Conservation (phyloP, 2,329 filamentous ascomycete genomes). For the Epichloe hybrida region DNA sequence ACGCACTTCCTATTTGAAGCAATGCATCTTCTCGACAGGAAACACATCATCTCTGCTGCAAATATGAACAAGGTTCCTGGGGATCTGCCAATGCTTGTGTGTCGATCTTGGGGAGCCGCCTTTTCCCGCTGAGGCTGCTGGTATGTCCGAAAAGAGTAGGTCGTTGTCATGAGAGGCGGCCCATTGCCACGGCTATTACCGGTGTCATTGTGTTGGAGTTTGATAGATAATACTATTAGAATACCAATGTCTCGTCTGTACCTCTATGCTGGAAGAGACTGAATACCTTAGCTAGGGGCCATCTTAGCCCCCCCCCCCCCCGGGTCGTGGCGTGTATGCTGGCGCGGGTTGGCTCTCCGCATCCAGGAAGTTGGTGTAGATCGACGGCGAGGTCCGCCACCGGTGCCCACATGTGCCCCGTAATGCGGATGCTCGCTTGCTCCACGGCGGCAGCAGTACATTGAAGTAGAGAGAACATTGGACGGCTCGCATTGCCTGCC, state of each 20-base stretch:
- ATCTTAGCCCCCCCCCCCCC: background rate
- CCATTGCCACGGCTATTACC: constrained; percentile 7
- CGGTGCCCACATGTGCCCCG: too few relatives aligned
- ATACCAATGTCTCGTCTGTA: background rate
- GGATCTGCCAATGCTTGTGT: background rate
- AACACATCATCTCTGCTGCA: background rate
- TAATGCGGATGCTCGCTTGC: too few relatives aligned
- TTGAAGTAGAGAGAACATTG: background rate
- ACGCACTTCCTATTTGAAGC: background rate
- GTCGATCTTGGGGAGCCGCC: background rate
- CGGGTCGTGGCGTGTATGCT: background rate
- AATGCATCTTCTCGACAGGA: background rate
- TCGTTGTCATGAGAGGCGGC: constrained; percentile 5
- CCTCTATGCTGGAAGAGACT: background rate
- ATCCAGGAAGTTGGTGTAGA: background rate
- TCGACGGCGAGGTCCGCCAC: background rate
- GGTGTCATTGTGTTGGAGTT: background rate
- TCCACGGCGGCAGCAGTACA: background rate
- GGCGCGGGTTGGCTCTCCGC: background rate
- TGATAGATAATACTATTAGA: background rate
- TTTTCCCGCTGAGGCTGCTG: background rate
- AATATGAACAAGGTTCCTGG: background rate
- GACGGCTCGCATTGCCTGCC: background rate
- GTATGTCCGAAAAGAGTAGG: constrained; percentile 1
- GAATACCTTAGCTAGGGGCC: background rate